These are phyloP conservation scores for Arthrobotrys entomopaga DNA, from an alignment of 2,329 filamentous ascomycete species.

Conservation along the genomic window DNA sequence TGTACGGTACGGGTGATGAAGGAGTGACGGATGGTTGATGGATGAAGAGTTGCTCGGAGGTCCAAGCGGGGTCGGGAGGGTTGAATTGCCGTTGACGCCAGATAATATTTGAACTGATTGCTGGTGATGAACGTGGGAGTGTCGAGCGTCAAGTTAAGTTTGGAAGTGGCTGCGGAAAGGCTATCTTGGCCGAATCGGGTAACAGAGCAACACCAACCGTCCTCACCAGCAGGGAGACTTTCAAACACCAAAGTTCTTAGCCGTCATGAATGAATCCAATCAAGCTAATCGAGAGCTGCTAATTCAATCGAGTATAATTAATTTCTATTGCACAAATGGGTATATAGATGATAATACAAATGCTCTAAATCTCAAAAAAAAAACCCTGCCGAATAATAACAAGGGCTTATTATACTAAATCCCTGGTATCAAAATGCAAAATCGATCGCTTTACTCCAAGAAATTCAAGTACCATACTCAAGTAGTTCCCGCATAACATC, in stretches of 20 bases:
- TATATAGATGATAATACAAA: background rate
- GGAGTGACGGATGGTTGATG: too few species aligned
- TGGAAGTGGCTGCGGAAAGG: slow-evolving; percentile 30
- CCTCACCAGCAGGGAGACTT: background rate
- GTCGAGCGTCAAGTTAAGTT: slow-evolving; percentile 11
- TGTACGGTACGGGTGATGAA: too few species aligned
- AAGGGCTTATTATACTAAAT: background rate
- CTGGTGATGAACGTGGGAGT: background rate
- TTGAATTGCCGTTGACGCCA: background rate
- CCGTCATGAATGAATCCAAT: background rate
- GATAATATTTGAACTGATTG: background rate
- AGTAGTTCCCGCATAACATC: background rate
- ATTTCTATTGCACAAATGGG: too few species aligned
- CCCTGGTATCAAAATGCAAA: slow-evolving; percentile 16
- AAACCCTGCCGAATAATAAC: background rate
- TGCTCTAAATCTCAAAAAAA: background rate
- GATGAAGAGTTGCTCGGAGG: background rate
- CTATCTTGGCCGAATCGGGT: slow-evolving; percentile 27
- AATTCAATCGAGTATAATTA: background rate
- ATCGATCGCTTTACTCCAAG: background rate
- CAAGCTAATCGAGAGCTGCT: too few species aligned
- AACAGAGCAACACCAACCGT: slow-evolving; percentile 13
- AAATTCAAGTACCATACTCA: too few species aligned
- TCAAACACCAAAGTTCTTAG: background rate
- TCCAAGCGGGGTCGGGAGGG: background rate